Evolutionary conservation across 371 early-diverging fungal genomes (phyloP).

Genomic region (Catenaria anguillulae): DNA sequence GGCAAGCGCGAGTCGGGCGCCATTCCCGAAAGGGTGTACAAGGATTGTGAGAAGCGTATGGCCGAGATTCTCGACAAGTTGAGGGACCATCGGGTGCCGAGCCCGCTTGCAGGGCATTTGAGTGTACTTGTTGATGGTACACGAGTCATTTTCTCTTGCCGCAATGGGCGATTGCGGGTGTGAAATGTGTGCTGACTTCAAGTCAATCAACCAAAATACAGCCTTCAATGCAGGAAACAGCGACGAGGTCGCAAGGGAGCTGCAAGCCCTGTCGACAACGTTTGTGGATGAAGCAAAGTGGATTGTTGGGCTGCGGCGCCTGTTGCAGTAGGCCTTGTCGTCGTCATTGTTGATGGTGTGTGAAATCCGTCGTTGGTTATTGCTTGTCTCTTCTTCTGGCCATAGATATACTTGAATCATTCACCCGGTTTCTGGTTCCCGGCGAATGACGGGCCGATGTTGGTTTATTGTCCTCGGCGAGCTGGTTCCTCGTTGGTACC

Average conservation of each 20-base stretch:
- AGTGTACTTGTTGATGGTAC: background rate
- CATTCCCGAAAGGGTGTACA: background rate
- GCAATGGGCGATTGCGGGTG: background rate
- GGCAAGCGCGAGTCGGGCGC: background rate
- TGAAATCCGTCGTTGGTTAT: no score
- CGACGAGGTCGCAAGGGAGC: background rate
- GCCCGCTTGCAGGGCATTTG: background rate
- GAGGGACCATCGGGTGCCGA: background rate
- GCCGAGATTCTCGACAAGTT: background rate
- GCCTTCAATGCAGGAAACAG: background rate
- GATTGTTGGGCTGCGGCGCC: background rate
- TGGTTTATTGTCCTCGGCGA: no score
- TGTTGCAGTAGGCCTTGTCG: no score
- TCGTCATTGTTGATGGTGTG: no score
- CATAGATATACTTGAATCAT: background rate
- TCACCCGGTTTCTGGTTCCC: no score
- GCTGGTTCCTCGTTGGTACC: no score
- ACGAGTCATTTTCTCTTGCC: background rate
- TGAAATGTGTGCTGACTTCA: no score
- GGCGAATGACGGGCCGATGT: no score
- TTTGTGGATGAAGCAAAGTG: background rate
- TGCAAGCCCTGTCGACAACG: background rate
- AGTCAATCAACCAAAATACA: background rate
- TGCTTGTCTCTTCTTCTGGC: background rate
- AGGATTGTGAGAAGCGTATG: background rate